These are phyloP conservation scores for Physcomitrellopsis africana DNA, from an alignment of 225 moss, liverwort and hornwort species.

Conservation along the genomic window DNA sequence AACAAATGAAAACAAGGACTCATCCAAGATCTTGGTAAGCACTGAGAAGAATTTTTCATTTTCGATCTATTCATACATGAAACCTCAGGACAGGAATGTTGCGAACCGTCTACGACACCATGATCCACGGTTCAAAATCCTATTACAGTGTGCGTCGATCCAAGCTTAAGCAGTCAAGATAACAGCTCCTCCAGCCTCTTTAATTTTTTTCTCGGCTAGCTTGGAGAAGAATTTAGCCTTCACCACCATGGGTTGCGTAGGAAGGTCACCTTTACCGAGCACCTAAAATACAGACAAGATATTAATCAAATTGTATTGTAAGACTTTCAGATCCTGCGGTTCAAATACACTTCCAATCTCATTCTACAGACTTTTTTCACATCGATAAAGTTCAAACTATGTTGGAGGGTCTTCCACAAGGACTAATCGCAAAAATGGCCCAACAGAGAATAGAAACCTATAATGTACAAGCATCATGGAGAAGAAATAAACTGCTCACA, in stretches of 20 bases:
- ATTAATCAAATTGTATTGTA: too few species aligned
- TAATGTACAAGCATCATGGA: neutral
- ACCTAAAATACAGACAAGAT: neutral
- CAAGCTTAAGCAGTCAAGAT: constrained; percentile 28
- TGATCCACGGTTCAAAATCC: neutral
- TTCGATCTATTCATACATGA: constrained; percentile 12
- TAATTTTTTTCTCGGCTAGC: constrained; percentile 35
- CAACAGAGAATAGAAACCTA: neutral
- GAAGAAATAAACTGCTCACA: too few species aligned
- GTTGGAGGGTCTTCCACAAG: too few species aligned
- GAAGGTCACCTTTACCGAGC: constrained; percentile 32
- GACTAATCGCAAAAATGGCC: too few species aligned
- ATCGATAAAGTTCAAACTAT: too few species aligned
- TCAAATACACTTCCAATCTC: too few species aligned
- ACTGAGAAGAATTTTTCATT: neutral
- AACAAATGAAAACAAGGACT: neutral
- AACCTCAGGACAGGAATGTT: neutral
- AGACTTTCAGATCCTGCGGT: too few species aligned
- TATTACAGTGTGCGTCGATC: neutral
- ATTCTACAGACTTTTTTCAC: too few species aligned
- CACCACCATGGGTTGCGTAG: constrained; percentile 32
- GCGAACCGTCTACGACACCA: constrained; percentile 4
- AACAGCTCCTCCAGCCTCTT: constrained; percentile 35
- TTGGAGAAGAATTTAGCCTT: constrained; percentile 37
- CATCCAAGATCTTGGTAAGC: neutral